Evolutionary conservation across 2,329 filamentous ascomycete genomes (phyloP).

Genomic region (Esteya vermicola): DNA sequence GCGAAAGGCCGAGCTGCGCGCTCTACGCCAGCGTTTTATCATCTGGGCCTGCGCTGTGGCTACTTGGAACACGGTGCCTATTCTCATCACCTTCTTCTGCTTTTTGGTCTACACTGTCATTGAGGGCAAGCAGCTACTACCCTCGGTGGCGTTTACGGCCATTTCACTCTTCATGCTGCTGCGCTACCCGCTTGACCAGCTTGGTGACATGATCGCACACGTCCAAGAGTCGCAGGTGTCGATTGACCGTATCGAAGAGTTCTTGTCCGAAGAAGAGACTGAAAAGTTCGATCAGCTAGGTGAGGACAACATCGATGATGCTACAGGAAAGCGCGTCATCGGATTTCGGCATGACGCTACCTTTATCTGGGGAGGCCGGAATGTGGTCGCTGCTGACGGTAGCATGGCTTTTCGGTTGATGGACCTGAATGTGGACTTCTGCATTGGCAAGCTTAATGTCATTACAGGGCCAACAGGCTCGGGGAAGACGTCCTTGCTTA

Average conservation of each 20-base stretch:
- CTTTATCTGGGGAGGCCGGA: conserved; percentile 73
- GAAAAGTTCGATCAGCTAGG: conserved; percentile 84
- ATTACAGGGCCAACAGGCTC: conserved; percentile 87
- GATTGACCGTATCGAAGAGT: conserved; percentile 90
- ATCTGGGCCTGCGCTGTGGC: conserved; percentile 86
- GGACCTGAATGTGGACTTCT: conserved; percentile 70
- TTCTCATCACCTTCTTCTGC: conserved; percentile 91
- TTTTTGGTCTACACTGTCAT: conserved; percentile 87
- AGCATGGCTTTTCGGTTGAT: conserved; percentile 71
- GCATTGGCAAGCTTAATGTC: conserved; percentile 76
- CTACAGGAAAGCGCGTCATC: conserved; percentile 58
- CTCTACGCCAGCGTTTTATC: conserved; percentile 70
- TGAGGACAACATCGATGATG: conserved; percentile 52
- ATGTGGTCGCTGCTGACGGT: conserved; percentile 44
- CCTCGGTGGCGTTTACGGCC: conserved; percentile 89
- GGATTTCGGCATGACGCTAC: conserved; percentile 66
- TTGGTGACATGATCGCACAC: conserved; percentile 97
- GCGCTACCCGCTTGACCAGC: conserved; percentile 82
- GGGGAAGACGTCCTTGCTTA: conserved; percentile 88
- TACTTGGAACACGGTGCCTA: conserved; percentile 90
- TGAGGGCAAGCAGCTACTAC: conserved; percentile 77
- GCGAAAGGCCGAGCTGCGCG: conserved; percentile 60
- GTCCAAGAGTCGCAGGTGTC: conserved; percentile 97
- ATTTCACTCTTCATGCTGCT: conserved; percentile 92
- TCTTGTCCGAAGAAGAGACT: conserved; percentile 84